These are phyloP conservation scores for Exophiala aquamarina DNA, from an alignment of 2,329 filamentous ascomycete species.

Conservation along the genomic window DNA sequence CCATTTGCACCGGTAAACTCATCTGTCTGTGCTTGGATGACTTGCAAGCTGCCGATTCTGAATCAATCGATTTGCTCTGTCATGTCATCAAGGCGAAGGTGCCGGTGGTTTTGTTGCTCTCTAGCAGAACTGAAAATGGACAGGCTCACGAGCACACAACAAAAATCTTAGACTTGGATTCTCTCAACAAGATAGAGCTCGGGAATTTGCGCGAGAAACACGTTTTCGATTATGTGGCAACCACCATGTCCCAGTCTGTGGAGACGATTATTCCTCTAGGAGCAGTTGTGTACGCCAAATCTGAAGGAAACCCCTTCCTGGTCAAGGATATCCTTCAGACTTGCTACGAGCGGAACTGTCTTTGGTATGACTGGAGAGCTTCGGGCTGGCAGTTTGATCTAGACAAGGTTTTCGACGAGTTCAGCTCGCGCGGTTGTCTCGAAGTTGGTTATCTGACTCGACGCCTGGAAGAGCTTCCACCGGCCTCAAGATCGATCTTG, in stretches of 20 bases:
- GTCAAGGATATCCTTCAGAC: slow-evolving; percentile 87
- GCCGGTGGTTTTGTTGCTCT: slow-evolving; percentile 79
- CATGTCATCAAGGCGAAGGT: slow-evolving; percentile 77
- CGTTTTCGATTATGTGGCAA: slow-evolving; percentile 77
- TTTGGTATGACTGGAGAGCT: slow-evolving; percentile 86
- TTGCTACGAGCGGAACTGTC: slow-evolving; percentile 80
- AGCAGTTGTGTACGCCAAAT: slow-evolving; percentile 85
- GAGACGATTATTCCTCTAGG: slow-evolving; percentile 76
- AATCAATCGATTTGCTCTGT: slow-evolving; percentile 79
- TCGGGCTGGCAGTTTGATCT: slow-evolving; percentile 82
- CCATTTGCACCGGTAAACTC: slow-evolving; percentile 79
- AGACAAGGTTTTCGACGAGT: slow-evolving; percentile 81
- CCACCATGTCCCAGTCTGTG: slow-evolving; percentile 71
- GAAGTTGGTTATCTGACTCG: slow-evolving; percentile 80
- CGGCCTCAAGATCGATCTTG: slow-evolving; percentile 73
- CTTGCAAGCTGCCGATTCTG: slow-evolving; percentile 84
- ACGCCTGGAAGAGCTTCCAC: slow-evolving; percentile 72
- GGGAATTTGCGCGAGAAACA: slow-evolving; percentile 74
- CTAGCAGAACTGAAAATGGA: slow-evolving; percentile 68
- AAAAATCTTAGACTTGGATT: slow-evolving; percentile 51
- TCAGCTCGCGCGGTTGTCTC: slow-evolving; percentile 76
- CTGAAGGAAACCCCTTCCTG: slow-evolving; percentile 84
- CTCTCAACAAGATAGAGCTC: slow-evolving; percentile 68
- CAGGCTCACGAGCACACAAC: slow-evolving; percentile 43
- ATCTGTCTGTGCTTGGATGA: slow-evolving; percentile 89